These are phyloP conservation scores for Clitoria ternatea DNA, from an alignment of 306 rosid genomes.

Conservation along the genomic window DNA sequence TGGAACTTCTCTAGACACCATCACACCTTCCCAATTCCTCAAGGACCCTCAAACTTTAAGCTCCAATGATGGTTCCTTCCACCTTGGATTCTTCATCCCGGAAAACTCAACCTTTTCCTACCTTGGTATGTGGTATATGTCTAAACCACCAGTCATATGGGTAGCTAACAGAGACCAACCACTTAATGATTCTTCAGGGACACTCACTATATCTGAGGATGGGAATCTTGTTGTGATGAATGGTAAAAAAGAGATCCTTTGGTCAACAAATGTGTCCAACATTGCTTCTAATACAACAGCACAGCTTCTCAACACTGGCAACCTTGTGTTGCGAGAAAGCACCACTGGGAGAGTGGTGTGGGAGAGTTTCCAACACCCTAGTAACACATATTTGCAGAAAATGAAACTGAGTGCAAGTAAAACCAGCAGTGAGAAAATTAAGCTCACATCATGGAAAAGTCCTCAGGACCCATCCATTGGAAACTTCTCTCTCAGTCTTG, in stretches of 20 bases:
- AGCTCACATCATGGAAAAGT: slow-evolving; percentile 27
- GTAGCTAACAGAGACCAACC: slow-evolving; percentile 49
- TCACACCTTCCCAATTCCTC: slow-evolving; percentile 9
- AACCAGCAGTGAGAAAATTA: background rate
- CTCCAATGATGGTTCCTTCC: slow-evolving; percentile 16
- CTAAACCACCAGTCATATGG: slow-evolving; percentile 27
- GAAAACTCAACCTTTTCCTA: slow-evolving; percentile 31
- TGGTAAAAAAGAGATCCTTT: slow-evolving; percentile 14
- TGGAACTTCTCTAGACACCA: too few species aligned
- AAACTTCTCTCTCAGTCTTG: background rate
- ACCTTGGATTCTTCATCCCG: slow-evolving; percentile 50
- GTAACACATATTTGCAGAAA: background rate
- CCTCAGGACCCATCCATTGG: slow-evolving; percentile 25
- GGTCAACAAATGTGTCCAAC: slow-evolving; percentile 34
- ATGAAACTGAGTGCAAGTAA: slow-evolving; percentile 18
- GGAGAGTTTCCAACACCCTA: slow-evolving; percentile 39
- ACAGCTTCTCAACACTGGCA: slow-evolving; percentile 30
- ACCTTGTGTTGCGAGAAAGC: slow-evolving; percentile 31
- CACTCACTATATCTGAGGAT: slow-evolving; percentile 17
- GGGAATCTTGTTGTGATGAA: slow-evolving; percentile 37
- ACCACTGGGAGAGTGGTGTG: slow-evolving; percentile 6
- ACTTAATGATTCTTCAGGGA: slow-evolving; percentile 23
- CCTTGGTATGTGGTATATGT: slow-evolving; percentile 40
- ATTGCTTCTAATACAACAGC: background rate
- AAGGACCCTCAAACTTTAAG: slow-evolving; percentile 9